Conservation (phyloP, 805 yeast genomes). For the Schizosaccharomyces japonicus region DNA sequence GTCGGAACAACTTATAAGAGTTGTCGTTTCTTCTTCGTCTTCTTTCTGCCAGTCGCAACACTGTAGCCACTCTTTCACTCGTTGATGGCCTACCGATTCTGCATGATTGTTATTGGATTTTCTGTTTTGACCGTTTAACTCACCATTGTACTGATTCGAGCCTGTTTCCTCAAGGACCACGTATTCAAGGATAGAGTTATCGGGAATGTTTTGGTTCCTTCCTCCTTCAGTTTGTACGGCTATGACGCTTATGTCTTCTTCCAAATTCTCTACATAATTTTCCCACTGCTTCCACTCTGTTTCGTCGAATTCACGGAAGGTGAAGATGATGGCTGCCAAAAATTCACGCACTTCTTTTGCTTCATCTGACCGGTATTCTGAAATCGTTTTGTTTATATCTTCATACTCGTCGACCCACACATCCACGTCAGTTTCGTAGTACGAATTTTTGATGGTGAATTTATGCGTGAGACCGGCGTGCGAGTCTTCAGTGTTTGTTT, state of each 20-base stretch:
- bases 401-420: background rate
- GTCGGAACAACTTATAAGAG: no score
- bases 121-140: no score
- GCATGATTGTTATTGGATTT: no score
- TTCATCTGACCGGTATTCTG: background rate
- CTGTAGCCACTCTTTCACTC: background rate
- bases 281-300: background rate
- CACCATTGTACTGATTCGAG: background rate
- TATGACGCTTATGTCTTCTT: background rate
- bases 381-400: background rate
- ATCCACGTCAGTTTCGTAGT: background rate
- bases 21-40: no score
- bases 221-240: background rate
- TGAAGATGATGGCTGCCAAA: background rate
- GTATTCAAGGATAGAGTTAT: background rate
- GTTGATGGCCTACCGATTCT: background rate
- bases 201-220: background rate
- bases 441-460: background rate
- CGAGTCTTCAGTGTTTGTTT: no score
- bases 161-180: background rate
- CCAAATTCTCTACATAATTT: background rate
- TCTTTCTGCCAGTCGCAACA: constrained; percentile 3
- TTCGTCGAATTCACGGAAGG: background rate
- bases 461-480: background rate
- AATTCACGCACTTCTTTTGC: background rate